Conservation (phyloP, 352 stramenopile species). For the Phytophthora cryptogea region DNA sequence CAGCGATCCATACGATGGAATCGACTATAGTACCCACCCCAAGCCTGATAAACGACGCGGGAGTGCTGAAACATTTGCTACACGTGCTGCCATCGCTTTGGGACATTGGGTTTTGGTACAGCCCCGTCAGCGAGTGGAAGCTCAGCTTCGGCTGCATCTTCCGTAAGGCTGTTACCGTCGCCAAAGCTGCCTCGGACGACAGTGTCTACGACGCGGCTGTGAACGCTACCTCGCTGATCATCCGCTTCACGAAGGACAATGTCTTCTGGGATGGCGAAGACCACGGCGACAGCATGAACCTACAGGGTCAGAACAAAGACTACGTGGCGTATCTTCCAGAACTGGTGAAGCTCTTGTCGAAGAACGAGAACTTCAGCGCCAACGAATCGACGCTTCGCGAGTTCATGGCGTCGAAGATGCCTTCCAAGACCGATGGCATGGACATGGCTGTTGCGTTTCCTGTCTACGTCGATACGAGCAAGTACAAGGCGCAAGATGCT, state of each 20-base stretch:
- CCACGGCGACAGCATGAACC: conserved; percentile 29
- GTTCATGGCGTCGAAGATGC: conserved; percentile 59
- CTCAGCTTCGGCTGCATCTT: conserved; percentile 37
- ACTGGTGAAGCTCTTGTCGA: conserved; percentile 43
- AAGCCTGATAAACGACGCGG: conserved; percentile 29
- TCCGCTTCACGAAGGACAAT: conserved; percentile 75
- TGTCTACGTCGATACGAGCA: conserved; percentile 56
- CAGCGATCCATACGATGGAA: conserved; percentile 42
- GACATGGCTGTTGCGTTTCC: conserved; percentile 48
- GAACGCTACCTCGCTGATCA: conserved; percentile 55
- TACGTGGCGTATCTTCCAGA: conserved; percentile 47
- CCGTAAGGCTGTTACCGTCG: conserved; percentile 25
- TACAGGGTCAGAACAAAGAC: conserved; percentile 26
- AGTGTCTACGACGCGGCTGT: conserved; percentile 41
- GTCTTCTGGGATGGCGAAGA: conserved; percentile 54
- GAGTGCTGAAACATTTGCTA: conserved; percentile 37
- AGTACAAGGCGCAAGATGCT: conserved; percentile 47
- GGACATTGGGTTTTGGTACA: conserved; percentile 61
- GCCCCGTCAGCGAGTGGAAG: conserved; percentile 41
- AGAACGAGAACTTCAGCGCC: conserved; percentile 27
- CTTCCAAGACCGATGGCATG: conserved; percentile 67
- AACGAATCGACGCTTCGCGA: conserved; percentile 43
- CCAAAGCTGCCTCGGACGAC: conserved; percentile 26
- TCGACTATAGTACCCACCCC: conserved; percentile 25
- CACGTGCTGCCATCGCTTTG: conserved; percentile 52